These are phyloP conservation scores for Funneliformis mosseae DNA, from an alignment of 192 early-diverging fungal genomes.

Conservation along the genomic window DNA sequence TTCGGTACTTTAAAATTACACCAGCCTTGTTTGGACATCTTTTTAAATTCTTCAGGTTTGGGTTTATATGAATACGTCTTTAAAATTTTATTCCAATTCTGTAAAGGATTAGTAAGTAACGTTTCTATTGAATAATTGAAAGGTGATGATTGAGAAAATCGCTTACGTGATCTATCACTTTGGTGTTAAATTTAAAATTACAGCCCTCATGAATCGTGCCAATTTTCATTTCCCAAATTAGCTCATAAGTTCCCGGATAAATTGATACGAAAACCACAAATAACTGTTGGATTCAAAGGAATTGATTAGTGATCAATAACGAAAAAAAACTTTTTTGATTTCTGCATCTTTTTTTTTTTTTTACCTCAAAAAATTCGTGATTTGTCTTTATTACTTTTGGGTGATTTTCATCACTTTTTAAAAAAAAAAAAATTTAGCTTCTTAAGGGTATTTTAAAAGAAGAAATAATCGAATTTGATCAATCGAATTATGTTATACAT, in stretches of 20 bases:
- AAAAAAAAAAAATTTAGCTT: neutral
- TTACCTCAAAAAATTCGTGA: neutral
- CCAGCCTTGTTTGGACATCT: neutral
- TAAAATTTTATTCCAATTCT: neutral
- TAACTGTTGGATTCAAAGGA: neutral
- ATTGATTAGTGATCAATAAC: neutral
- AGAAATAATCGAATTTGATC: neutral
- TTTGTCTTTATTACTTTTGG: neutral
- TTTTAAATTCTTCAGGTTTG: neutral
- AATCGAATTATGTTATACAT: neutral
- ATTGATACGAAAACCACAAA: neutral
- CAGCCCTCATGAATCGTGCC: neutral
- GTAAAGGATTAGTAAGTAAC: neutral
- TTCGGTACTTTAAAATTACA: neutral
- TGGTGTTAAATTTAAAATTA: neutral
- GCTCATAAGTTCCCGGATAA: neutral
- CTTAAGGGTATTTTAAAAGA: neutral
- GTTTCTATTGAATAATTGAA: neutral
- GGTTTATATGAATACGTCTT: neutral
- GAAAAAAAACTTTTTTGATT: neutral
- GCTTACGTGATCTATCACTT: neutral
- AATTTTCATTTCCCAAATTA: constrained; percentile 1
- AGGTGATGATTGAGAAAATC: too few relatives aligned
- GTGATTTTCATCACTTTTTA: neutral
- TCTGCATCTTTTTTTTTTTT: neutral